Evolutionary conservation across 2,329 filamentous ascomycete genomes (phyloP).

Genomic region (Neofusicoccum ribis): DNA sequence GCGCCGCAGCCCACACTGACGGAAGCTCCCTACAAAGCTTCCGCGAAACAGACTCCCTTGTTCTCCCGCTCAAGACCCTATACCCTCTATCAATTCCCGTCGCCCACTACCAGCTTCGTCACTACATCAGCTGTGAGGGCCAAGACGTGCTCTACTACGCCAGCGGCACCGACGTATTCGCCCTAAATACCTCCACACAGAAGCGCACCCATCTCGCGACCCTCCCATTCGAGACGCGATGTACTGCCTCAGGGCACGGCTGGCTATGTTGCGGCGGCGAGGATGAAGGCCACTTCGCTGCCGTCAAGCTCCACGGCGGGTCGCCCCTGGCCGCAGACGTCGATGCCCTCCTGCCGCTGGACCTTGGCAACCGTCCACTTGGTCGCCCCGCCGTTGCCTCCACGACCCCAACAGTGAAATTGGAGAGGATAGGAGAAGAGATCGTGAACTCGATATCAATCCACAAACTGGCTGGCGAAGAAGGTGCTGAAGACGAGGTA

Average conservation of each 20-base stretch:
- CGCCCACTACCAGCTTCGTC: constrained; percentile 81
- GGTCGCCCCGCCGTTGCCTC: constrained; percentile 25
- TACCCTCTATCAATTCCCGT: constrained; percentile 52
- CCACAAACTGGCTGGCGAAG: constrained; percentile 51
- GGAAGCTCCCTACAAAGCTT: constrained; percentile 34
- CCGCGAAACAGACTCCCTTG: constrained; percentile 48
- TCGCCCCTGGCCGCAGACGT: constrained; percentile 50
- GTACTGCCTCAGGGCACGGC: constrained; percentile 79
- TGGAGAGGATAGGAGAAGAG: constrained; percentile 61
- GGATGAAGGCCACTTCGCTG: constrained; percentile 81
- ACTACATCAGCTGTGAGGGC: constrained; percentile 80
- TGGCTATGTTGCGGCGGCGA: constrained; percentile 88
- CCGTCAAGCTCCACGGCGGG: constrained; percentile 63
- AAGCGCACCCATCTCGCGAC: constrained; percentile 73
- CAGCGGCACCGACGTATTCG: constrained; percentile 62
- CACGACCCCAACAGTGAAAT: constrained; percentile 47
- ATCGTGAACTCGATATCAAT: constrained; percentile 69
- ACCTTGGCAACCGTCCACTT: constrained; percentile 40
- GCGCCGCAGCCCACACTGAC: constrained; percentile 23
- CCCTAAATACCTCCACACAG: constrained; percentile 65
- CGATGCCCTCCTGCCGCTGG: constrained; percentile 59
- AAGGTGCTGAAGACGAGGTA: constrained; percentile 54
- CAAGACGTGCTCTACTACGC: constrained; percentile 83
- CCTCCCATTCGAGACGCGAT: constrained; percentile 70
- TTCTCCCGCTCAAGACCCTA: constrained; percentile 46